A percentile compares a stretch with the other conserved stretches of the same genome.
These are phyloP conservation scores for Plasmodium fragile DNA, from an alignment of 169 alveolate species.

Conservation along the genomic window DNA sequence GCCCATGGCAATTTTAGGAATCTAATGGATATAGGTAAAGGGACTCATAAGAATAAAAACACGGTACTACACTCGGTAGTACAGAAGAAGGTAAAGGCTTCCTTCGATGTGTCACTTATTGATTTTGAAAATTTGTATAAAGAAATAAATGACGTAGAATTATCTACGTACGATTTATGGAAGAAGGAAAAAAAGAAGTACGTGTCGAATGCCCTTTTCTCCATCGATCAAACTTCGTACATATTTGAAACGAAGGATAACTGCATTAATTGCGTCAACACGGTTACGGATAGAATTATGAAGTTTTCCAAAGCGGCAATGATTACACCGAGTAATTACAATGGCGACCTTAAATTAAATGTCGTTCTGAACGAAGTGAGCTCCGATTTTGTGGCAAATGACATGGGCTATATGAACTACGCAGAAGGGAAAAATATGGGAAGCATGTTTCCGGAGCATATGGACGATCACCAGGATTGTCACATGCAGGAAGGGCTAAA, in stretches of 20 bases:
- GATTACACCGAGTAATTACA: not conserved
- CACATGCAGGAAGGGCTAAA: slow-evolving; percentile 52
- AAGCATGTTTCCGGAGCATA: slow-evolving; percentile 28
- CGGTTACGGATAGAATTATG: slow-evolving; percentile 67
- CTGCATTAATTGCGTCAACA: slow-evolving; percentile 70
- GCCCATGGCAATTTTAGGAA: slow-evolving; percentile 41
- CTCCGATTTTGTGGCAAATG: slow-evolving; percentile 33
- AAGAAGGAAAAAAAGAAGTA: slow-evolving; percentile 71
- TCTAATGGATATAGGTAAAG: slow-evolving; percentile 33
- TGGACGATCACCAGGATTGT: slow-evolving; percentile 44
- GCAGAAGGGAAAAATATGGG: slow-evolving; percentile 18
- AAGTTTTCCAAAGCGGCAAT: slow-evolving; percentile 42
- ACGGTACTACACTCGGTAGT: not conserved
- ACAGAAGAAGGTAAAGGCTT: slow-evolving; percentile 18
- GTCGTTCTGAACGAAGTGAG: slow-evolving; percentile 56
- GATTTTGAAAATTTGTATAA: slow-evolving; percentile 66
- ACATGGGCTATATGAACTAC: slow-evolving; percentile 15
- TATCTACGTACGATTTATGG: slow-evolving; percentile 74
- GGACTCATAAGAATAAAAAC: slow-evolving; percentile 26
- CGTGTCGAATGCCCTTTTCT: slow-evolving; percentile 56
- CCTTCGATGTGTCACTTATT: slow-evolving; percentile 43
- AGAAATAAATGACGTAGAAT: slow-evolving; percentile 62
- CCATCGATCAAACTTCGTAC: slow-evolving; percentile 69
- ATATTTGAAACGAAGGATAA: slow-evolving; percentile 70
- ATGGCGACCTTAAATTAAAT: slow-evolving; percentile 20